phyloP scores from a whole-genome alignment of 345 rosid genomes.

The Eucalyptus camaldulensis region DNA sequence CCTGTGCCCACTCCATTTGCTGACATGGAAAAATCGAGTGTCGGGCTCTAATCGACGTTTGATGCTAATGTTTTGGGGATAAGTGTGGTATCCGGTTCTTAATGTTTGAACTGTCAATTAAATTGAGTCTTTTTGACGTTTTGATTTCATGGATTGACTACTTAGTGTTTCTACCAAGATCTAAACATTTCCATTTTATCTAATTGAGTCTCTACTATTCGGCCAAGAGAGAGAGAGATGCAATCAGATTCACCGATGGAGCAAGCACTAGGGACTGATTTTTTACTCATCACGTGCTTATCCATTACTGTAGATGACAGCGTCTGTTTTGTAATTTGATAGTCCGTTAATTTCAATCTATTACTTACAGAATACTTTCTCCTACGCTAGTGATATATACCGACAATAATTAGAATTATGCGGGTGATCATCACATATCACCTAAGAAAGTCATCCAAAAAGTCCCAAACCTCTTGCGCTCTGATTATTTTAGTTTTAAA shows the following conservation, averaged over 20 bases:
- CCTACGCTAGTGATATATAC: neutral
- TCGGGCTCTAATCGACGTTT: neutral
- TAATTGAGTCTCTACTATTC: neutral
- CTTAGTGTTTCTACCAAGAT: neutral
- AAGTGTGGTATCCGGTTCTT: neutral
- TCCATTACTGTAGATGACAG: neutral
- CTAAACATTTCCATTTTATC: neutral
- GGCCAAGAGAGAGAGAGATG: neutral
- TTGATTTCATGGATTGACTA: neutral
- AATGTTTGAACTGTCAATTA: neutral
- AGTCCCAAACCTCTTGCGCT: rapidly evolving
- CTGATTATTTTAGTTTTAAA: rapidly evolving
- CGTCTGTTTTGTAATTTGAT: neutral
- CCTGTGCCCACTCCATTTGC: too few relatives aligned
- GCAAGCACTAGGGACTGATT: neutral
- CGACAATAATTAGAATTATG: neutral
- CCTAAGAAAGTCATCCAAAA: too few relatives aligned
- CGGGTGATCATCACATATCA: neutral
- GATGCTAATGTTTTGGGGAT: neutral
- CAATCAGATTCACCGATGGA: neutral
- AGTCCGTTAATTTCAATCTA: neutral
- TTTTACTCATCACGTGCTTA: too few relatives aligned
- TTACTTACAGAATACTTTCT: neutral
- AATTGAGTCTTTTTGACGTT: neutral
- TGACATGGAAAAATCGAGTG: neutral